These are phyloP conservation scores for Wickerhamiella nectarea DNA, from an alignment of 805 yeast species.

Conservation along the genomic window DNA sequence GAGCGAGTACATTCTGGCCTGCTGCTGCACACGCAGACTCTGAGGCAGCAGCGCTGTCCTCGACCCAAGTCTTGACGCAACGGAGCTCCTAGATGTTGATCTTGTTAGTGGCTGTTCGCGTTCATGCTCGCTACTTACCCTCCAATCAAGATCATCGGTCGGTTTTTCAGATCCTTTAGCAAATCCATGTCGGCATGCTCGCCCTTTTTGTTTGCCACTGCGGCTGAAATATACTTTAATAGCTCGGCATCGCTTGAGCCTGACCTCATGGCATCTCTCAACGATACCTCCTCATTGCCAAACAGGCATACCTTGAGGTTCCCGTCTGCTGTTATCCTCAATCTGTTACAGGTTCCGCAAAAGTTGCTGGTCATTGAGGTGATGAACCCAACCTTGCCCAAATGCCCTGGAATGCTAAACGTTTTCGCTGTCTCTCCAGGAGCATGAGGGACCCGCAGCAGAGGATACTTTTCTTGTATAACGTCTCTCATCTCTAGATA, in stretches of 20 bases:
- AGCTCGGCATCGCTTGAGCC: constrained; percentile 29
- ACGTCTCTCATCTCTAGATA: constrained; percentile 32
- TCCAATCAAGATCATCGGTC: constrained; percentile 46
- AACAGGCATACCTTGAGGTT: constrained; percentile 42
- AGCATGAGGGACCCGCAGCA: constrained; percentile 18
- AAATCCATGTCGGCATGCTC: constrained; percentile 40
- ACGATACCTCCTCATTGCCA: constrained; percentile 38
- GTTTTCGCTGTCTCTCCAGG: constrained; percentile 39
- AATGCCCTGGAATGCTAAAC: constrained; percentile 31
- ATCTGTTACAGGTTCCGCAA: constrained; percentile 39
- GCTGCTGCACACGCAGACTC: too few relatives aligned
- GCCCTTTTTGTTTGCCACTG: constrained; percentile 35
- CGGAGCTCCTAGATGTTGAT: too few relatives aligned
- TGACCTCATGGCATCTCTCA: constrained; percentile 33
- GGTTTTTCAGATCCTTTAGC: constrained; percentile 33
- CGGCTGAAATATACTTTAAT: constrained; percentile 30
- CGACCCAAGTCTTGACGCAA: too few relatives aligned
- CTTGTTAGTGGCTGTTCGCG: not conserved
- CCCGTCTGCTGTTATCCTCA: constrained; percentile 40
- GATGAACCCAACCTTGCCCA: constrained; percentile 38
- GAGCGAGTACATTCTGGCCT: constrained; percentile 13
- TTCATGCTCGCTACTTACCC: constrained; percentile 27
- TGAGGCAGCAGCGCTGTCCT: too few relatives aligned
- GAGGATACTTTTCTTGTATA: constrained; percentile 22
- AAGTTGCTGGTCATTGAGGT: constrained; percentile 44